Evolutionary conservation across 1,284 basidiomycete genomes (phyloP).

Genomic region (Earliella scabrosa): DNA sequence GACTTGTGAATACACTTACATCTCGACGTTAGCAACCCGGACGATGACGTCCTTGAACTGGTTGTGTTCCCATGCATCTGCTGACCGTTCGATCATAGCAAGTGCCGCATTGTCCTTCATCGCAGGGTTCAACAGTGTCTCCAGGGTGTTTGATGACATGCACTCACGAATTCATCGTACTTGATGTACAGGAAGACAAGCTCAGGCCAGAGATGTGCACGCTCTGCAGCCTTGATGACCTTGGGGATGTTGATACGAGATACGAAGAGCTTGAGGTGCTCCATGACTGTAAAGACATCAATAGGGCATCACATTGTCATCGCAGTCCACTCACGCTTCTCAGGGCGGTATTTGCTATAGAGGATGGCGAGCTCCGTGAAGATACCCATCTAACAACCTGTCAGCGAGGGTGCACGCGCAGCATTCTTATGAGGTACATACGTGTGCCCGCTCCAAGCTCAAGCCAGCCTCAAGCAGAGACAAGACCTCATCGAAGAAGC

Average conservation of each 20-base stretch:
- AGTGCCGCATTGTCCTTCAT: constrained; percentile 90
- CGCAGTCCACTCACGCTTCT: constrained; percentile 70
- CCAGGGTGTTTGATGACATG: background rate
- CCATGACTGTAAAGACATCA: constrained; percentile 74
- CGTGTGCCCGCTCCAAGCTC: constrained; percentile 94
- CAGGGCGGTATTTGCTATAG: constrained; percentile 96
- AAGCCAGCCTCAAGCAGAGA: constrained; percentile 92
- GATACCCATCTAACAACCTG: constrained; percentile 87
- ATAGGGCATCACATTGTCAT: background rate
- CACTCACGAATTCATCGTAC: constrained; percentile 89
- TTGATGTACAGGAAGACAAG: constrained; percentile 98
- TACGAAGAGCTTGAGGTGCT: constrained; percentile 97
- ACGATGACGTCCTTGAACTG: constrained; percentile 98
- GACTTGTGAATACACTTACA: constrained; percentile 55
- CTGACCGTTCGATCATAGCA: constrained; percentile 97
- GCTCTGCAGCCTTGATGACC: constrained; percentile 92
- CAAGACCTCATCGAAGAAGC: constrained; percentile 95
- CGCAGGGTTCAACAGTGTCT: background rate
- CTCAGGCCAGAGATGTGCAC: constrained; percentile 99
- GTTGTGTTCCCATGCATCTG: constrained; percentile 98
- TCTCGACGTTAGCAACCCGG: constrained; percentile 97
- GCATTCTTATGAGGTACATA: constrained; percentile 47
- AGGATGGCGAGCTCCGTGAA: constrained; percentile 96
- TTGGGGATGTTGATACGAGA: constrained; percentile 96
- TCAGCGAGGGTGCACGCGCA: too few relatives aligned